Percentiles rank a stretch among this genome's conserved stretches.
phyloP scores from a whole-genome alignment of 2,329 filamentous ascomycete genomes.

The Ophiostoma piceae region DNA sequence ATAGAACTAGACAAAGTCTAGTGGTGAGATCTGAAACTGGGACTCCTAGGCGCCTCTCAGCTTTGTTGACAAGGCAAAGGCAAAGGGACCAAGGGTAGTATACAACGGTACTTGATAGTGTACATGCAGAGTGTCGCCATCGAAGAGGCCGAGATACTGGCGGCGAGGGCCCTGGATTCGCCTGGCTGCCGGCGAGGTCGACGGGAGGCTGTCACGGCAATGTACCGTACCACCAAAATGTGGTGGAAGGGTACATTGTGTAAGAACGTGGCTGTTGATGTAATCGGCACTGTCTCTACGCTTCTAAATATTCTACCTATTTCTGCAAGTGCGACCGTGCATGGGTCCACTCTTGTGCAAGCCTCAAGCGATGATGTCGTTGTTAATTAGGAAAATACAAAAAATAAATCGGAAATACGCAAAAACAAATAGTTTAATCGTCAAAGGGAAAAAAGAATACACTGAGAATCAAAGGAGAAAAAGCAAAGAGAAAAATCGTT shows the following conservation, averaged over 20 bases:
- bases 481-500: neutral
- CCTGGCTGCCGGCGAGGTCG: neutral
- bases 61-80: slow-evolving; percentile 7
- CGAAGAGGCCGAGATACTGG: neutral
- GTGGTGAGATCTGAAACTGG: slow-evolving; percentile 16
- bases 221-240: neutral
- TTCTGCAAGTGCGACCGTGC: slow-evolving; percentile 7
- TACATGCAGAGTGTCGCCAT: slow-evolving; percentile 10
- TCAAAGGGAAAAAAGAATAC: neutral
- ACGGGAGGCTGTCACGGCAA: neutral
- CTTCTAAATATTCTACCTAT: neutral
- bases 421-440: neutral
- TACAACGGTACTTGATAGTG: neutral
- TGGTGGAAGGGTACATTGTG: neutral
- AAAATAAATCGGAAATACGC: neutral
- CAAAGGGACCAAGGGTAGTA: neutral
- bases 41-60: neutral
- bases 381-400: neutral
- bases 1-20: slow-evolving; percentile 10
- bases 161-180: neutral
- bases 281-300: neutral
- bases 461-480: neutral
- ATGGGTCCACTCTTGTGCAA: neutral
- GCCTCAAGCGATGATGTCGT: neutral
- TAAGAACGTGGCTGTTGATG: neutral